These are phyloP conservation scores for Pseudogymnoascus sp. DNA, from an alignment of 2,329 filamentous ascomycete species.

Conservation along the genomic window DNA sequence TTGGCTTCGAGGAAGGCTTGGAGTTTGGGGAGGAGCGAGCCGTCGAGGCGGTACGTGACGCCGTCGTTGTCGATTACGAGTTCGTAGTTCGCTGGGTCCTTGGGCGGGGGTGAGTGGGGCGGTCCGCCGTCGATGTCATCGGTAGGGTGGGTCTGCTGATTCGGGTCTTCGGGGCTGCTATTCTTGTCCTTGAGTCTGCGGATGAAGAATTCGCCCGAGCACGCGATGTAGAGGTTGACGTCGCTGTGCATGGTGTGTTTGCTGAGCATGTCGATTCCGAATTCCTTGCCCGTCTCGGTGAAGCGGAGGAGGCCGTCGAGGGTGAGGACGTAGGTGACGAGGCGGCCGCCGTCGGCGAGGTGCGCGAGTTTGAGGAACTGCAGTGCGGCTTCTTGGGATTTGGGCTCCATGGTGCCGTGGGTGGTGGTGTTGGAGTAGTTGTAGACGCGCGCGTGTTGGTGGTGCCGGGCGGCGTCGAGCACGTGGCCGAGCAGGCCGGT, in stretches of 20 bases:
- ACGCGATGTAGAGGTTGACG: conserved; percentile 85
- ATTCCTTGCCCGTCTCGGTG: conserved; percentile 93
- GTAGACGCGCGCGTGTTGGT: conserved; percentile 84
- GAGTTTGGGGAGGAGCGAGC: conserved; percentile 64
- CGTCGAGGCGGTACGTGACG: conserved; percentile 86
- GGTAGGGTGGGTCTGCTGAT: conserved; percentile 48
- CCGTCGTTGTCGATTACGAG: conserved; percentile 93
- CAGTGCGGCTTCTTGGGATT: conserved; percentile 63
- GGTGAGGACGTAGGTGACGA: conserved; percentile 89
- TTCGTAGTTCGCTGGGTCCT: conserved; percentile 60
- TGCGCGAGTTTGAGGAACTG: conserved; percentile 83
- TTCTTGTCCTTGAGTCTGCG: conserved; percentile 51
- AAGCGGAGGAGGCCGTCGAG: conserved; percentile 83
- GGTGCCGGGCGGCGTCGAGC: conserved; percentile 77
- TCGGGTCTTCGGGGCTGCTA: conserved; percentile 35
- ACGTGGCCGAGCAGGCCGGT: conserved; percentile 72
- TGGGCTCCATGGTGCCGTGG: conserved; percentile 60
- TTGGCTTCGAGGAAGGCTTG: conserved; percentile 64
- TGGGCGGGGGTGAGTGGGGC: conserved; percentile 37
- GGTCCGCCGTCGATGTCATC: conserved; percentile 43
- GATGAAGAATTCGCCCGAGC: conserved; percentile 88
- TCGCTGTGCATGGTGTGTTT: conserved; percentile 98
- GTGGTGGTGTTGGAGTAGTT: conserved; percentile 75
- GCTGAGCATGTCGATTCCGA: conserved; percentile 84
- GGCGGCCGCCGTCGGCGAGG: conserved; percentile 75